These are phyloP conservation scores for Arabis alpina DNA, from an alignment of 345 rosid species.

Conservation along the genomic window DNA sequence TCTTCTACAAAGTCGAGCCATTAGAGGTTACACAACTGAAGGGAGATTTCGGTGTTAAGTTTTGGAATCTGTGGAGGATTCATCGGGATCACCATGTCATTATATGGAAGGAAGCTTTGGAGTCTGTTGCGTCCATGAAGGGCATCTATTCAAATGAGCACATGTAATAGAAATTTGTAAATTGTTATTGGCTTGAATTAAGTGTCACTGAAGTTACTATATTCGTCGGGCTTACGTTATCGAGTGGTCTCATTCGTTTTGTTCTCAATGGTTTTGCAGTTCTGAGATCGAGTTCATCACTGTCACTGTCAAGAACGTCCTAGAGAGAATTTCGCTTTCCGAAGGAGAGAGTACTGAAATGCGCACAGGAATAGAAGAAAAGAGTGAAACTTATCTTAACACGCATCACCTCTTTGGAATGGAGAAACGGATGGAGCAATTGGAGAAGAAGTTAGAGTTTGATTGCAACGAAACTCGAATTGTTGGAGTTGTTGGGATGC, in stretches of 20 bases:
- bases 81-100: neutral
- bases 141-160: neutral
- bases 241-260: neutral
- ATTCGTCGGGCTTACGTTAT: neutral
- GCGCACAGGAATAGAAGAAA: too few species aligned
- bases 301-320: neutral
- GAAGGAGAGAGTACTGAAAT: too few species aligned
- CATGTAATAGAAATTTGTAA: neutral
- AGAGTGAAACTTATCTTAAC: neutral
- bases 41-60: too few species aligned
- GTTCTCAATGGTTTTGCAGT: constrained; percentile 5
- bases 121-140: too few species aligned
- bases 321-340: too few species aligned
- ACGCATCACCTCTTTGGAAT: neutral
- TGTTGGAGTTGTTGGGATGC: constrained; percentile 38
- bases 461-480: constrained; percentile 16
- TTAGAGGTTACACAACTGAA: too few species aligned
- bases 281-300: neutral
- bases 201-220: too few species aligned
- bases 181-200: neutral
- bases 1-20: too few species aligned
- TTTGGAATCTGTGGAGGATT: too few species aligned
- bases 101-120: too few species aligned
- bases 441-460: constrained; percentile 7
- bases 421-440: neutral